Base-by-base conservation (phyloP, 257 asterid species). In the Ilex asprella region DNA sequence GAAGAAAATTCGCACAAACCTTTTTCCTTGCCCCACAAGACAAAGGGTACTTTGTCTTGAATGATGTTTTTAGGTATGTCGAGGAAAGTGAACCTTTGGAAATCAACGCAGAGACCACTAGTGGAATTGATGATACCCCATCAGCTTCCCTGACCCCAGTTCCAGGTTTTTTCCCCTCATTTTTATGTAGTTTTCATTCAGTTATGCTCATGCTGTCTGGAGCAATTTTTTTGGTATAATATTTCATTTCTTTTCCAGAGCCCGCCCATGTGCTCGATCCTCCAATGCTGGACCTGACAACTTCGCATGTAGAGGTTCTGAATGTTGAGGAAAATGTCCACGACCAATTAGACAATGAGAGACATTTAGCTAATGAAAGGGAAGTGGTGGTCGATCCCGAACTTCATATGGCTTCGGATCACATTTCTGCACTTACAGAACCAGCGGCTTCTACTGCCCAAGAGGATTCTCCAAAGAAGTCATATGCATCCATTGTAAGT, bases 21-120 rank as follows among this genome's bases (percentile, higher is more conserved):
- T 92, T 92, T 73, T 92, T 86, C 69, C 95, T 92, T 39, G 97
- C 99, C 64, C 99, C 99, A 53, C 96, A 89, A 71, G 96, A 86
- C 56, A 85, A 79, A 50, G 99, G 99, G 41, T 92, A 79, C 74
- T 92, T 79, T 67, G 97, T 92, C 47, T 66, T 83, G 60, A 92
- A 92, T 64, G 99, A 92, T 72, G 83, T 86, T 57, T 85, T 92
- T 49, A 75, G 99, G 71, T 89, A 76, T 61, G 71, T 81, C n/a
- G 86, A 77, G 56, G 96, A 84, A 64, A 76, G 63, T 67, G 87
- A 78, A 76, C 63, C 85, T 43, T 53, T 53, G 29, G 84, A 81
- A 16, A 49, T 31, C n/a, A 31, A 30, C 21, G 43, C 66, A 14
- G 73, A 54, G 12, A 39, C 65, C 55, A 73, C 62, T 59, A 68